These are phyloP conservation scores for Rhododendron williamsianum DNA, from an alignment of 148 eudicot species.

Conservation along the genomic window DNA sequence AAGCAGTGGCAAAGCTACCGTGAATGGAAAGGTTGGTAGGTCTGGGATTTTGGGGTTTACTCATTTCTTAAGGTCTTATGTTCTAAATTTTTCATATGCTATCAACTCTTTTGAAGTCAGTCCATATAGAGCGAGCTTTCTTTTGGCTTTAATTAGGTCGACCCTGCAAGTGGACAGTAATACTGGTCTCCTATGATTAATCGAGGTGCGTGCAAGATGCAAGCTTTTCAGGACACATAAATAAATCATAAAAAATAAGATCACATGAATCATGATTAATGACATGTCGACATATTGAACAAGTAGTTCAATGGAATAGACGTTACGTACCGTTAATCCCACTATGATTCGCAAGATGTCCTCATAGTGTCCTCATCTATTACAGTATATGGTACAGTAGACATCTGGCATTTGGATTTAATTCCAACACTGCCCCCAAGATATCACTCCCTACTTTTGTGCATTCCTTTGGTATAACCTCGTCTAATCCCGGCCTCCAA, in stretches of 20 bases:
- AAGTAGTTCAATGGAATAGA: background rate
- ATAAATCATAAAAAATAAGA: background rate
- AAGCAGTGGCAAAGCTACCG: background rate
- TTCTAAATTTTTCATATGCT: too few relatives aligned
- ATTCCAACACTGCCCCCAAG: constrained; percentile 3
- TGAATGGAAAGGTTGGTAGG: too few relatives aligned
- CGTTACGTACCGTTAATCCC: background rate
- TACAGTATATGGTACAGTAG: background rate
- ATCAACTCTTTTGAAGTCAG: too few relatives aligned
- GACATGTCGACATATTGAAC: constrained; percentile 14
- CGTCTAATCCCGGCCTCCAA: background rate
- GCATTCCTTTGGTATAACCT: background rate
- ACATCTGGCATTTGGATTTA: background rate
- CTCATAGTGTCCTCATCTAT: constrained; percentile 9
- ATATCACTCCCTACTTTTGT: background rate
- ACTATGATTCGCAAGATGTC: background rate
- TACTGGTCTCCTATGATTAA: too few relatives aligned
- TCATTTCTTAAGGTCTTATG: too few relatives aligned
- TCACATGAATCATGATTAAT: background rate
- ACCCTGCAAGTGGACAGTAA: too few relatives aligned
- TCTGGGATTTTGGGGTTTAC: too few relatives aligned
- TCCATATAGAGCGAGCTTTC: too few relatives aligned
- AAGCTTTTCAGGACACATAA: too few relatives aligned
- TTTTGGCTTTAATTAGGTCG: too few relatives aligned
- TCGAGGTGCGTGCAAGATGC: too few relatives aligned